These are phyloP conservation scores for Collybia sp. DNA, from an alignment of 768 basidiomycete genomes.

Conservation along the genomic window DNA sequence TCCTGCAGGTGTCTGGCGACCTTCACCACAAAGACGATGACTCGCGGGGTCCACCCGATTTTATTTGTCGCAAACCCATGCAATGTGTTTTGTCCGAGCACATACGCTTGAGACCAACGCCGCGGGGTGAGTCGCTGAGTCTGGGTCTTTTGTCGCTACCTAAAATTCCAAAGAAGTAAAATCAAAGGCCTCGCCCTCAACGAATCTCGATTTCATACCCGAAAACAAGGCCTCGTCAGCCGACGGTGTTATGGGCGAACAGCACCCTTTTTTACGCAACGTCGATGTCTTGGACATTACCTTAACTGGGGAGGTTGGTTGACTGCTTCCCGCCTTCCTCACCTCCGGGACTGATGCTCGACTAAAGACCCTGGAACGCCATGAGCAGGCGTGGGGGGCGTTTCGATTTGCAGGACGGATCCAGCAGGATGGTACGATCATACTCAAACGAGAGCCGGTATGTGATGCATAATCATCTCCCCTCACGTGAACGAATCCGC, in stretches of 20 bases:
- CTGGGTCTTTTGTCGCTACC: constrained; percentile 10
- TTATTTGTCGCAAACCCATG: constrained; percentile 42
- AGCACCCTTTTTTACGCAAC: constrained; percentile 5
- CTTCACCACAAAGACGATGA: constrained; percentile 5
- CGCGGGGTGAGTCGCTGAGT: constrained; percentile 11
- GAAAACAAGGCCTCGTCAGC: too few species aligned
- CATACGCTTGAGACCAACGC: constrained; percentile 33
- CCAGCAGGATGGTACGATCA: constrained; percentile 53
- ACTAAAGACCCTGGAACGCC: constrained; percentile 44
- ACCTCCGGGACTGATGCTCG: too few species aligned
- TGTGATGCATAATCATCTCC: constrained; percentile 5
- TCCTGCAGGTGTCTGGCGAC: constrained; percentile 8
- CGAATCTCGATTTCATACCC: too few species aligned
- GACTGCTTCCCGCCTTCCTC: not conserved
- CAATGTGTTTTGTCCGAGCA: constrained; percentile 45
- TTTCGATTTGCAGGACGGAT: constrained; percentile 58
- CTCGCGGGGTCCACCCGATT: constrained; percentile 14
- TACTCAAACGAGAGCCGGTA: constrained; percentile 59
- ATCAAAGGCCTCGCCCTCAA: too few species aligned
- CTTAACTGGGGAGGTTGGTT: constrained; percentile 37
- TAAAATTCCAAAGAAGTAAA: constrained; percentile 10
- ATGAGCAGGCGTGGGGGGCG: constrained; percentile 63
- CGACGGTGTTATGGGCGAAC: too few species aligned
- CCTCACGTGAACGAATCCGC: not conserved
- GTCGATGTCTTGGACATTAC: not conserved